These are phyloP conservation scores for Citrus sinensis DNA, from an alignment of 345 rosid species.

Conservation along the genomic window DNA sequence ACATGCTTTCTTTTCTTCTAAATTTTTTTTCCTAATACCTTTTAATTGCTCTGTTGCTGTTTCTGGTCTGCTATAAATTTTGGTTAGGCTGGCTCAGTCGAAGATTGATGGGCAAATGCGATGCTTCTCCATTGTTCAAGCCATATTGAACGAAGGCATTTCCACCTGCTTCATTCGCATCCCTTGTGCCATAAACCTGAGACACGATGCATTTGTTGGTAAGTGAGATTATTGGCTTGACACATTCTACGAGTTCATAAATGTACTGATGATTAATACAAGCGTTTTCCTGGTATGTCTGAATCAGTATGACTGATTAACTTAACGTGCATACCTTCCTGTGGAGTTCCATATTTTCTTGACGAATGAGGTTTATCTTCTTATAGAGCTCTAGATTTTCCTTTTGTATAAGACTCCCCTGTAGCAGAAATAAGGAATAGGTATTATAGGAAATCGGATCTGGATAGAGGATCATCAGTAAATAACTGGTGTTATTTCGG, in stretches of 20 bases:
- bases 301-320: not conserved
- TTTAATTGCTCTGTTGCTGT: constrained; percentile 17
- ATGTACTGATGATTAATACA: not conserved
- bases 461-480: not conserved
- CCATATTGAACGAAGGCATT: constrained; percentile 27
- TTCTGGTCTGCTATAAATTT: constrained; percentile 24
- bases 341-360: constrained; percentile 37
- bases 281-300: not conserved
- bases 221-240: not conserved
- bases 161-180: constrained; percentile 22
- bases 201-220: constrained; percentile 5
- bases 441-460: not conserved
- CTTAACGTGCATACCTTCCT: constrained; percentile 25
- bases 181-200: constrained; percentile 46
- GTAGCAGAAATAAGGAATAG: not conserved
- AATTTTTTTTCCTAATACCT: not conserved
- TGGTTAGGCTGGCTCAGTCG: constrained; percentile 54
- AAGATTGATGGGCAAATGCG: constrained; percentile 39
- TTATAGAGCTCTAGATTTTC: constrained; percentile 40
- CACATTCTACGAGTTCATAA: not conserved
- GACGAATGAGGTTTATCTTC: constrained; percentile 34
- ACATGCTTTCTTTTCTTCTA: not conserved
- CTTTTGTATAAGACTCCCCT: constrained; percentile 34
- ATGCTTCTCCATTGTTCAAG: constrained; percentile 22
- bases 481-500: not conserved